A percentile compares a stretch with the other conserved stretches of the same genome.
Conservation (phyloP, 352 stramenopile genomes). For the Phytophthora idaei region DNA sequence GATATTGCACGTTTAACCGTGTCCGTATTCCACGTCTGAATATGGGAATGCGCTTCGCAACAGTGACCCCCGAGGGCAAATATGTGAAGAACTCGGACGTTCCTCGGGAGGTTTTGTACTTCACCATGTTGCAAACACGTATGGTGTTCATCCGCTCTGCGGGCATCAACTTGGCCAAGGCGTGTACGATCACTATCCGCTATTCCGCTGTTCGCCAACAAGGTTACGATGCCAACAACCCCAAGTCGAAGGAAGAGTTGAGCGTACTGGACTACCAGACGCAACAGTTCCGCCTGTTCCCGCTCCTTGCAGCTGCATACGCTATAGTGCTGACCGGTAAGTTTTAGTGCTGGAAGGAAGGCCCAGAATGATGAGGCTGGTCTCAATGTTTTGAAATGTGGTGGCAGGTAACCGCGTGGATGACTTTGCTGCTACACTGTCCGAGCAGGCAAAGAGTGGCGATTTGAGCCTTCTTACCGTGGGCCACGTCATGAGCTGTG, state of each 20-base stretch:
- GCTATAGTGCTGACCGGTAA: constrained; percentile 80
- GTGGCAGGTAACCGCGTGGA: constrained; percentile 54
- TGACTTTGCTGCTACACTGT: constrained; percentile 53
- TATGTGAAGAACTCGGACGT: constrained; percentile 64
- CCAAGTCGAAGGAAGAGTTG: constrained; percentile 64
- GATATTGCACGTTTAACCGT: constrained; percentile 60
- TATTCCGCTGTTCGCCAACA: constrained; percentile 94
- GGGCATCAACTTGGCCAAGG: constrained; percentile 82
- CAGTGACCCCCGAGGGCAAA: constrained; percentile 59
- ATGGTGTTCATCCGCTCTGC: constrained; percentile 61
- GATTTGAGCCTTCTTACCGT: constrained; percentile 52
- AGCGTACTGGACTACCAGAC: constrained; percentile 96
- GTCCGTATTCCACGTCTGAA: constrained; percentile 67
- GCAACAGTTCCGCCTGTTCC: constrained; percentile 95
- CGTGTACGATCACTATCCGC: constrained; percentile 92
- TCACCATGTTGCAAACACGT: constrained; percentile 83
- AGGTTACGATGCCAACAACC: constrained; percentile 70
- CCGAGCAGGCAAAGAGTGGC: constrained; percentile 45
- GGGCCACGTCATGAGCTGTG: constrained; percentile 66
- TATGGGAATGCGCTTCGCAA: constrained; percentile 72
- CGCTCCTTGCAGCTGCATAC: constrained; percentile 91
- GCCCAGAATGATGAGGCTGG: constrained; percentile 38
- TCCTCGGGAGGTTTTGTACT: constrained; percentile 69
- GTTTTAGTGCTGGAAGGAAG: constrained; percentile 10
- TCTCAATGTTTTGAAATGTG: constrained; percentile 35